phyloP scores from a whole-genome alignment of 768 basidiomycete species.

The Paxillus ammoniavirescens region DNA sequence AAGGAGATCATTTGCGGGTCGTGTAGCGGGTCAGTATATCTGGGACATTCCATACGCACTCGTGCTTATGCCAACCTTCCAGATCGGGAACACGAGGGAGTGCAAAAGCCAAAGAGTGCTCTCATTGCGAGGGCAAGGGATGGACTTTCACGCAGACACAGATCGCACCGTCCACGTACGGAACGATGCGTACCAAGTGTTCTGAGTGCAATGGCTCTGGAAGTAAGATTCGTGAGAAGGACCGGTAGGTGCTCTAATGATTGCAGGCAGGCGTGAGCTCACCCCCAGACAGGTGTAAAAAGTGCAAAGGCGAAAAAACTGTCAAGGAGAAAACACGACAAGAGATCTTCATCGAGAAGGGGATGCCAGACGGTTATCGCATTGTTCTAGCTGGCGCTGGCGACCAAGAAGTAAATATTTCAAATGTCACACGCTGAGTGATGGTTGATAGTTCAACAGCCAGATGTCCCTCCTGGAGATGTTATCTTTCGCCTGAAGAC shows the following conservation, averaged over 20 bases:
- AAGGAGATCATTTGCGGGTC: conserved; percentile 73
- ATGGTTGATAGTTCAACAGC: conserved; percentile 46
- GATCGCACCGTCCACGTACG: conserved; percentile 47
- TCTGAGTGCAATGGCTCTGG: conserved; percentile 70
- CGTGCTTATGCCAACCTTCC: conserved; percentile 6
- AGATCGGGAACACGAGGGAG: conserved; percentile 82
- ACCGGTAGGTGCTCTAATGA: conserved; percentile 49
- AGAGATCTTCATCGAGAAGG: conserved; percentile 83
- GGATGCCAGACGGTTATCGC: conserved; percentile 79
- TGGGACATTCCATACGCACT: background rate
- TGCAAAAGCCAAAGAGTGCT: conserved; percentile 83
- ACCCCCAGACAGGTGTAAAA: conserved; percentile 72
- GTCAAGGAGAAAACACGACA: conserved; percentile 87
- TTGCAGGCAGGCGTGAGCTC: background rate
- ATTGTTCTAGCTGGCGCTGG: conserved; percentile 91
- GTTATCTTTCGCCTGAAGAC: conserved; percentile 80
- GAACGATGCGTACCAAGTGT: conserved; percentile 56
- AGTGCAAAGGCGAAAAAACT: conserved; percentile 86
- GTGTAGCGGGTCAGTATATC: conserved; percentile 69
- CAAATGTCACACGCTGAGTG: background rate
- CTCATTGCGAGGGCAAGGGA: conserved; percentile 82
- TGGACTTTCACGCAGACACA: conserved; percentile 61
- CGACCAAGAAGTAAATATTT: conserved; percentile 70
- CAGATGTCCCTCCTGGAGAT: conserved; percentile 84
- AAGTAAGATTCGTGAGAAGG: conserved; percentile 77